These are phyloP conservation scores for Diaporthe vaccinii DNA, from an alignment of 2,329 filamentous ascomycete genomes.

Conservation along the genomic window DNA sequence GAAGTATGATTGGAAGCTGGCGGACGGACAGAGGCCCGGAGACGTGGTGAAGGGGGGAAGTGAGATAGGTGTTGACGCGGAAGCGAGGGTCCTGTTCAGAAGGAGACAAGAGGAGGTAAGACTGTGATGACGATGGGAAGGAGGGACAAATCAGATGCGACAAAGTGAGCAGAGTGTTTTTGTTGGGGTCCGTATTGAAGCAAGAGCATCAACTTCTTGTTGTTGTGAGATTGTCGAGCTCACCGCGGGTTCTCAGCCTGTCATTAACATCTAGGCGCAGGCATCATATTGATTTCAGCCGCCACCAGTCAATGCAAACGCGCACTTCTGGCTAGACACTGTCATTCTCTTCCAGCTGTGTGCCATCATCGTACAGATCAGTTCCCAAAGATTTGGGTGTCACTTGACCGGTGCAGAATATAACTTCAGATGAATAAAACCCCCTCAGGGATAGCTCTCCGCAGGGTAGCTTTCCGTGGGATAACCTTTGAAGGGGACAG, in stretches of 20 bases:
- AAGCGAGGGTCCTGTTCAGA: slow-evolving; percentile 14
- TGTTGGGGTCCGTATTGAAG: background rate
- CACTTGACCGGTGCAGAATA: too few species aligned
- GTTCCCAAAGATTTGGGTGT: background rate
- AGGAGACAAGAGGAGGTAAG: slow-evolving; percentile 25
- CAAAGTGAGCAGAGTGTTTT: background rate
- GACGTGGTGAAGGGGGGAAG: slow-evolving; percentile 24
- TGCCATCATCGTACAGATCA: background rate
- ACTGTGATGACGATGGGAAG: background rate
- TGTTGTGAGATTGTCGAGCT: background rate
- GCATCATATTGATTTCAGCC: background rate
- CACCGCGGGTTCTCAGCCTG: background rate
- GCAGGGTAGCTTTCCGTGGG: background rate
- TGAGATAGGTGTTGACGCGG: slow-evolving; percentile 19
- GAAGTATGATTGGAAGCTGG: slow-evolving; percentile 40
- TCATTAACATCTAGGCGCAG: background rate
- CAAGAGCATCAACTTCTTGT: background rate
- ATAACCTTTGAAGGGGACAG: background rate
- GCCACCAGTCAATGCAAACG: background rate
- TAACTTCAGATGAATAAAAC: background rate
- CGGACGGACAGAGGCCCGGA: slow-evolving; percentile 30
- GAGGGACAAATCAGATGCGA: background rate
- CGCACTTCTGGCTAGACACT: background rate
- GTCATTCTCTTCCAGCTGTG: background rate
- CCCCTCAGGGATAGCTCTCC: too few species aligned